These are phyloP conservation scores for Tilletia setariae DNA, from an alignment of 1,284 basidiomycete species.

Conservation along the genomic window DNA sequence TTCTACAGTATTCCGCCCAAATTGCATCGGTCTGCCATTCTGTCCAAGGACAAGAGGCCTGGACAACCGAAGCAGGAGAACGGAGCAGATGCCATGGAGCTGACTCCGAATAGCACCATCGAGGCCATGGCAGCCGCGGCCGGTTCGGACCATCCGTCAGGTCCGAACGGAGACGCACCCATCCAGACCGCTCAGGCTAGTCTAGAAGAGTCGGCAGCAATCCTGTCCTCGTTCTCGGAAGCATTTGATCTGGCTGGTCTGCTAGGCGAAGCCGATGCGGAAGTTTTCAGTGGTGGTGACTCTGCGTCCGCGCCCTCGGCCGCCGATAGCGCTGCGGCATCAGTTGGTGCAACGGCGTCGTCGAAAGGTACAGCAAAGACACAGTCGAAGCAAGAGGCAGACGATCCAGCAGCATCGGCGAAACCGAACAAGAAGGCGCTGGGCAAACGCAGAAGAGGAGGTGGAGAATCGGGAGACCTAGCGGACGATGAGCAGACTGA, in stretches of 20 bases:
- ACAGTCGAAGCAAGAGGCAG: neutral
- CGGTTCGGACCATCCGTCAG: constrained; percentile 45
- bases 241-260: constrained; percentile 50
- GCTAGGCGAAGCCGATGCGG: constrained; percentile 51
- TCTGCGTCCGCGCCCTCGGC: neutral
- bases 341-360: neutral
- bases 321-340: neutral
- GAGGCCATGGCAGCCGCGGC: constrained; percentile 68
- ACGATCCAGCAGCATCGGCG: too few species aligned
- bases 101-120: constrained; percentile 60
- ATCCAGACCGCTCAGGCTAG: constrained; percentile 5
- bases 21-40: constrained; percentile 71
- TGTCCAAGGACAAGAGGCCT: constrained; percentile 53
- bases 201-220: constrained; percentile 25
- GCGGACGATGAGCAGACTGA: neutral
- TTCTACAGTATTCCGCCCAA: constrained; percentile 78
- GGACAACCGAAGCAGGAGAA: constrained; percentile 56
- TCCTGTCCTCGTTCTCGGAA: constrained; percentile 40
- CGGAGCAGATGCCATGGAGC: constrained; percentile 65
- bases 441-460: neutral
- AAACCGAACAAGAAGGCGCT: neutral
- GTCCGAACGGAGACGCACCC: constrained; percentile 62
- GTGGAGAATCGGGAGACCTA: too few species aligned
- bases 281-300: constrained; percentile 37
- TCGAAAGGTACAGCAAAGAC: neutral